Percentiles rank a stretch among this genome's conserved stretches.
These are phyloP conservation scores for Coprinopsis cinerea DNA, from an alignment of 768 basidiomycete genomes.

Conservation along the genomic window DNA sequence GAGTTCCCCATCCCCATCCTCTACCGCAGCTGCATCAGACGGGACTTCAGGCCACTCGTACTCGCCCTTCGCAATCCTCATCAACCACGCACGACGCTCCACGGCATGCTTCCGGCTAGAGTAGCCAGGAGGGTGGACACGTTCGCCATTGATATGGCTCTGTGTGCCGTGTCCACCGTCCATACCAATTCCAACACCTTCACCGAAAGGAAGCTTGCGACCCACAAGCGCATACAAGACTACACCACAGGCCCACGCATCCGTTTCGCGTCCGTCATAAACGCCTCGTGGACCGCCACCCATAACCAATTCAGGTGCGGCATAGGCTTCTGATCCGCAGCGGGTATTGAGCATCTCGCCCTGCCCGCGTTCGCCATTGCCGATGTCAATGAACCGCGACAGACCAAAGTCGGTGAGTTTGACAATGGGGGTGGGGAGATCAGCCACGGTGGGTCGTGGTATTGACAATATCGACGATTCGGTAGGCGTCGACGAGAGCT, in stretches of 20 bases:
- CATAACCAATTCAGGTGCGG: conserved; percentile 72
- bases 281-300: conserved; percentile 31
- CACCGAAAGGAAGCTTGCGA: conserved; percentile 70
- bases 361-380: conserved; percentile 25
- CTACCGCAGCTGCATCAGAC: conserved; percentile 4
- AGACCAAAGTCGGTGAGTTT: conserved; percentile 89
- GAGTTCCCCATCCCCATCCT: conserved; percentile 24
- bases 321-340: conserved; percentile 86
- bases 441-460: background rate
- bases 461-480: background rate
- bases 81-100: conserved; percentile 53
- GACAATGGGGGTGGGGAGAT: conserved; percentile 51
- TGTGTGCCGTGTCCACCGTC: conserved; percentile 22
- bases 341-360: conserved; percentile 59
- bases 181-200: conserved; percentile 32
- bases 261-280: conserved; percentile 83
- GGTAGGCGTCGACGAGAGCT: too few relatives aligned
- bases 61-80: conserved; percentile 77
- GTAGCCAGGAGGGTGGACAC: conserved; percentile 19
- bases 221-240: conserved; percentile 74
- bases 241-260: conserved; percentile 89
- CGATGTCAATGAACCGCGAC: conserved; percentile 72
- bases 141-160: conserved; percentile 35
- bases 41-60: conserved; percentile 58
- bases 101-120: conserved; percentile 18